phyloP scores from a whole-genome alignment of 176 grass and related monocot genomes.

The Puya raimondii region DNA sequence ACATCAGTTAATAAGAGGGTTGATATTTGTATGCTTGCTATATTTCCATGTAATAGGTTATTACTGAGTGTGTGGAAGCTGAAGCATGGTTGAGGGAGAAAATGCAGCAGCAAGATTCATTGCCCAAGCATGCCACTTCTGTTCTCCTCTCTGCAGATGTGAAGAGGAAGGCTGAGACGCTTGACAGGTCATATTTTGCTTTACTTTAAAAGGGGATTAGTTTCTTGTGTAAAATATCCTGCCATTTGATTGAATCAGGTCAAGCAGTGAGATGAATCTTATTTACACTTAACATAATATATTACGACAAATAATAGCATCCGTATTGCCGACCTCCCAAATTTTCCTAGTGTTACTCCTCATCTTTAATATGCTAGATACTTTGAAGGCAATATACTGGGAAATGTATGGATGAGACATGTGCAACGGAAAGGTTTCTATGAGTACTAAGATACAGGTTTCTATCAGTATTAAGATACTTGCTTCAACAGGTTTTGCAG shows the following conservation, averaged over 20 bases:
- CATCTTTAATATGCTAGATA: too few species aligned
- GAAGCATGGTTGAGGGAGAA: conserved; percentile 52
- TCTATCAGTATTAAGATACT: background rate
- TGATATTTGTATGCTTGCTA: background rate
- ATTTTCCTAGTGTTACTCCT: too few species aligned
- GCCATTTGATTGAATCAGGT: background rate
- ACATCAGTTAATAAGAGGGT: background rate
- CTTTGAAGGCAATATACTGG: too few species aligned
- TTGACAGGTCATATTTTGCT: conserved; percentile 41
- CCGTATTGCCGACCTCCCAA: too few species aligned
- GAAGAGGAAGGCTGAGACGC: conserved; percentile 54
- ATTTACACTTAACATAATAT: too few species aligned
- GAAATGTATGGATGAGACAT: too few species aligned
- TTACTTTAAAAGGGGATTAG: background rate
- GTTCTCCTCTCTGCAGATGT: conserved; percentile 45
- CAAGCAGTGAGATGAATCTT: too few species aligned
- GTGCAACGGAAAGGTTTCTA: background rate
- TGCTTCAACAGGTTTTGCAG: conserved; percentile 51
- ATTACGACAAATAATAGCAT: too few species aligned
- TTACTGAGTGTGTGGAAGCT: conserved; percentile 53
- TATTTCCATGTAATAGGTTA: conserved; percentile 26
- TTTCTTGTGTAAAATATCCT: background rate
- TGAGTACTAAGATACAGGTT: background rate
- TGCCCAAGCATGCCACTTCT: conserved; percentile 54
- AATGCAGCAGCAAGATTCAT: conserved; percentile 46